These are phyloP conservation scores for Melaleuca quinquenervia DNA, from an alignment of 345 rosid genomes.

Conservation along the genomic window DNA sequence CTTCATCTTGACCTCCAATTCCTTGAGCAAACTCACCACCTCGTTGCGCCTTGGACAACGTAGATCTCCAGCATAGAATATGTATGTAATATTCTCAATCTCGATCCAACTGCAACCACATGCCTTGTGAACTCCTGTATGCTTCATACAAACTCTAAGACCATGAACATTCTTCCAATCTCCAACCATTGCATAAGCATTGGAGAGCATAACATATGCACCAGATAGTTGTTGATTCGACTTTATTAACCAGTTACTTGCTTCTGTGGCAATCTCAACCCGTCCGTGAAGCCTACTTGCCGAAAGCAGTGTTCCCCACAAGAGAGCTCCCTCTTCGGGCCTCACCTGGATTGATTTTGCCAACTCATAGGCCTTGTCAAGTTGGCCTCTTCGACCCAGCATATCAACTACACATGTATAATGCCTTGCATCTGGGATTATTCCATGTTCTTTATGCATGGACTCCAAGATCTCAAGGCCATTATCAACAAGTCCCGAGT, in stretches of 20 bases:
- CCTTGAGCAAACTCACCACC: conserved; percentile 31
- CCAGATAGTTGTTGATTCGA: conserved; percentile 49
- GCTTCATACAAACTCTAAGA: conserved; percentile 55
- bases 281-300: conserved; percentile 68
- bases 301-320: conserved; percentile 77
- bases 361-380: conserved; percentile 55
- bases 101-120: conserved; percentile 86
- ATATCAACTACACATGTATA: conserved; percentile 74
- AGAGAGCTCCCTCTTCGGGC: conserved; percentile 36
- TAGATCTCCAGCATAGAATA: conserved; percentile 50
- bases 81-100: conserved; percentile 26
- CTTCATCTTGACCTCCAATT: conserved; percentile 47
- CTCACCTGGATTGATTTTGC: conserved; percentile 37
- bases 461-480: conserved; percentile 41
- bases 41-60: conserved; percentile 27
- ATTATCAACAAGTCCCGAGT: conserved; percentile 61
- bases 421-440: conserved; percentile 51
- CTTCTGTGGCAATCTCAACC: conserved; percentile 54
- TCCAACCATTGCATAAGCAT: conserved; percentile 47
- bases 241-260: conserved; percentile 40
- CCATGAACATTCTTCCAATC: conserved; percentile 48
- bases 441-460: conserved; percentile 36
- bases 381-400: conserved; percentile 62
- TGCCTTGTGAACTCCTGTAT: conserved; percentile 46
- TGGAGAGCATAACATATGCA: conserved; percentile 62